Evolutionary conservation across 2,329 filamentous ascomycete species (phyloP), one percentile per base, ranked within the genome.

Genomic region (Penicillium sp.): DNA sequence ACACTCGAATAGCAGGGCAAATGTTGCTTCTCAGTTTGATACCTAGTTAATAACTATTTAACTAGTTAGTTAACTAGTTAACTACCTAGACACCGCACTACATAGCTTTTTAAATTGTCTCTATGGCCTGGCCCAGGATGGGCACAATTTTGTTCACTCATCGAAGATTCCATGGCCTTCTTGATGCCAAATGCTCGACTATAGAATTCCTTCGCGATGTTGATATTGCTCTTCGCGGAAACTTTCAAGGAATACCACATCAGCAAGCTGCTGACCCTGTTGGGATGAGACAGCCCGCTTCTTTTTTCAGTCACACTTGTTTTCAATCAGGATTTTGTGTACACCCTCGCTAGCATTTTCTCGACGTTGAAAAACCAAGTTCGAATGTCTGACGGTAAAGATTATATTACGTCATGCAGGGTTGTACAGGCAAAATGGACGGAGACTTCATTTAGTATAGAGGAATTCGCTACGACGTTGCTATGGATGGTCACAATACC

Each of bases 271-370:
- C 73, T 98, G 90, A 63, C 93, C 93, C 68, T 90, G 87, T 72
- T 96, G 91, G 52, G 88, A 95, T 43, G 89, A 89, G 37, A 98
- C 88, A 49, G 88, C 89, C 61, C 93, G 86, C 81, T 97, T 97
- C 77, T 98, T 93, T 75, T 97, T 93, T 92, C 93, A 97, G 75
- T 98, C 93, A 77, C 93, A 98, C 78, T 98, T 98, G 82, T 98
- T 98, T 71, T 93, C 93, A 62, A 98, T 96, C 60, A 98, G 82
- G 69, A 98, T 97, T 81, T 97, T 98, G 83, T 97, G 96, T 68
- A 98, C 93, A 66, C 93, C 92, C 76, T 97, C 93, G 65, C 89
- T 95, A 51, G 93, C 93, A 76, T 98, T 91, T 74, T 95, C 72
- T 96, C 91, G 63, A 96, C 91, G 76, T 98, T 97, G 69, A 90